phyloP scores from a whole-genome alignment of 768 basidiomycete species.

The Boletus sp. region DNA sequence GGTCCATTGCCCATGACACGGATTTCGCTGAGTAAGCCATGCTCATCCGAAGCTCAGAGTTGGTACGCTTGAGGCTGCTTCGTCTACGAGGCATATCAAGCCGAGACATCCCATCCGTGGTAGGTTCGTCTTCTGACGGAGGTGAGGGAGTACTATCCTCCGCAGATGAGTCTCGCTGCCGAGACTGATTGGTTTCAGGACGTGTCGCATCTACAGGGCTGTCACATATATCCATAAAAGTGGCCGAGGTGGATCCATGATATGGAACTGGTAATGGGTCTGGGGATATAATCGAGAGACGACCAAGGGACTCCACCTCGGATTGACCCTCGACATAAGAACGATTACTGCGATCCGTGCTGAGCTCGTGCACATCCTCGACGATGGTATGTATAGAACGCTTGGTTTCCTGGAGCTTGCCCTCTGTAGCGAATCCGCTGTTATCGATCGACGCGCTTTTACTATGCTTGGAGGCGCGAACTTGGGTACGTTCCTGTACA shows the following conservation, averaged over 20 bases:
- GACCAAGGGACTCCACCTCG: constrained; percentile 23
- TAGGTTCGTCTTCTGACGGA: constrained; percentile 35
- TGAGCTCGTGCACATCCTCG: constrained; percentile 28
- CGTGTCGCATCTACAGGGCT: constrained; percentile 27
- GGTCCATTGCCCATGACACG: constrained; percentile 75
- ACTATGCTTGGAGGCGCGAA: constrained; percentile 8
- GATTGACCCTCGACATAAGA: constrained; percentile 19
- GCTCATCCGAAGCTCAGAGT: constrained; percentile 45
- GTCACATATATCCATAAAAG: constrained; percentile 34
- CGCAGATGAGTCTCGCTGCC: constrained; percentile 12
- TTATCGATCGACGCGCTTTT: constrained; percentile 19
- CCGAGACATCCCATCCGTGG: constrained; percentile 27
- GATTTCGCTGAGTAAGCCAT: constrained; percentile 55
- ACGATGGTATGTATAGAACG: constrained; percentile 30
- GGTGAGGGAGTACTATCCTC: constrained; percentile 28
- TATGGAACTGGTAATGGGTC: constrained; percentile 48
- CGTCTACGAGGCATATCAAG: constrained; percentile 45
- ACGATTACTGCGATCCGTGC: constrained; percentile 12
- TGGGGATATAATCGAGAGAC: constrained; percentile 37
- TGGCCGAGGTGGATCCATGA: constrained; percentile 35
- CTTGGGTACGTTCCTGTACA: constrained; percentile 14
- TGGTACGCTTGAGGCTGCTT: constrained; percentile 64
- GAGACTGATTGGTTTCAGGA: constrained; percentile 14
- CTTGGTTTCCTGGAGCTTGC: constrained; percentile 20
- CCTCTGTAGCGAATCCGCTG: constrained; percentile 14